Evolutionary conservation across 352 stramenopile species (phyloP).

Genomic region (Globisporangium orthogonon): DNA sequence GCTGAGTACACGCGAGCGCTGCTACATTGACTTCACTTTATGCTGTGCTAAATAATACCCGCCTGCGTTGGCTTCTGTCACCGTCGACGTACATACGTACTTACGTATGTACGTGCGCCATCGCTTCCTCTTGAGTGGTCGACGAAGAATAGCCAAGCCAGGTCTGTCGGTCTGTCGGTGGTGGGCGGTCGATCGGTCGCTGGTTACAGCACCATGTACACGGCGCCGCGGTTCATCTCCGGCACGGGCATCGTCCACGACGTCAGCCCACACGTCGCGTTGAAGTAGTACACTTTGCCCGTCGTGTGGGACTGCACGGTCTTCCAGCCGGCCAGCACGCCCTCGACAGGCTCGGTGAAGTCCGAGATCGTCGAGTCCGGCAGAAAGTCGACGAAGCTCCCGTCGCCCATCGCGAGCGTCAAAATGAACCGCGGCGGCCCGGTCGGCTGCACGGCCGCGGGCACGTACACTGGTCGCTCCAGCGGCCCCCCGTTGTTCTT

Average conservation of each 20-base stretch:
- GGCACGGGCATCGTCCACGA: constrained; percentile 69
- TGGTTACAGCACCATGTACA: constrained; percentile 73
- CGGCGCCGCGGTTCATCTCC: constrained; percentile 41
- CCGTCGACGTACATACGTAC: background rate
- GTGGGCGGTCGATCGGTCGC: background rate
- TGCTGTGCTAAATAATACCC: constrained; percentile 20
- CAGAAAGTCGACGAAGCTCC: constrained; percentile 61
- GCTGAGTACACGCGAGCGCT: background rate
- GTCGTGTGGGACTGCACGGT: constrained; percentile 64
- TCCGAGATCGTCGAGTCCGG: constrained; percentile 60
- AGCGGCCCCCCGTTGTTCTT: constrained; percentile 8
- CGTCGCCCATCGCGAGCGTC: constrained; percentile 55
- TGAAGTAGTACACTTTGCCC: constrained; percentile 82
- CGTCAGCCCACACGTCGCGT: constrained; percentile 63
- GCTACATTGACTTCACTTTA: constrained; percentile 20
- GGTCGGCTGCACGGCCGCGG: constrained; percentile 5
- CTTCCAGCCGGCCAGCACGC: constrained; percentile 43
- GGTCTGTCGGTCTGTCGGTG: background rate
- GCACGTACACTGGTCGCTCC: constrained; percentile 11
- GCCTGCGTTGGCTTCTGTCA: background rate
- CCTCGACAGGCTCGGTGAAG: constrained; percentile 32
- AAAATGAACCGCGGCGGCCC: constrained; percentile 38
- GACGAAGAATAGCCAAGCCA: too few relatives aligned
- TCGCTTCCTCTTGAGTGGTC: too few relatives aligned
- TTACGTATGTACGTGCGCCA: background rate